These are phyloP conservation scores for Telfairia occidentalis DNA, from an alignment of 331 rosid genomes.

Conservation along the genomic window DNA sequence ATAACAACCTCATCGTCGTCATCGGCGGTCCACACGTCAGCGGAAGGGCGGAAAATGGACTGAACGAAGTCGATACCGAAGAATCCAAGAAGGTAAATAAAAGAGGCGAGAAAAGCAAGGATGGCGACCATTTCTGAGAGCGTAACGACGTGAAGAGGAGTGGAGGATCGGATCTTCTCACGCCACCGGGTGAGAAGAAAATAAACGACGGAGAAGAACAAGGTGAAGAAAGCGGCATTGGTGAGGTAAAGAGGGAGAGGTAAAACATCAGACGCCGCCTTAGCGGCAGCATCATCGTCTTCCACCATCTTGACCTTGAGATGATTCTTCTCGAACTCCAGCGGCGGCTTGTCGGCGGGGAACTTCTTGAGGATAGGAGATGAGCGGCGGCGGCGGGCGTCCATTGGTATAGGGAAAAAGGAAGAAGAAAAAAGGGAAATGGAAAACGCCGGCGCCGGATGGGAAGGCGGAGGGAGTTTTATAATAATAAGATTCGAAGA, in stretches of 20 bases:
- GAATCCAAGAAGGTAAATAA: constrained; percentile 14
- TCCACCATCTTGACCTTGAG: constrained; percentile 10
- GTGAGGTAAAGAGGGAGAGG: constrained; percentile 11
- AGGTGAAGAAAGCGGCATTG: constrained; percentile 15
- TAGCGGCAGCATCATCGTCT: not conserved
- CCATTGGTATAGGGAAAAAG: no score
- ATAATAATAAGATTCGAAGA: not conserved
- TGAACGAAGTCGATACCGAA: constrained; percentile 18
- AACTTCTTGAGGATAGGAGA: not conserved
- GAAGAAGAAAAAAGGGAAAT: not conserved
- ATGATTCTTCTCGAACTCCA: not conserved
- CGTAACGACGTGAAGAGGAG: constrained; percentile 18
- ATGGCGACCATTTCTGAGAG: constrained; percentile 14
- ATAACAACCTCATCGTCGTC: constrained; percentile 11
- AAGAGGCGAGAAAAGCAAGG: constrained; percentile 5
- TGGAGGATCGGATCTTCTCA: constrained; percentile 16
- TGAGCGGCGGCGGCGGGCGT: constrained; percentile 8
- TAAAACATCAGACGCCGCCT: constrained; percentile 8
- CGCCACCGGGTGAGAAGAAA: constrained; percentile 17
- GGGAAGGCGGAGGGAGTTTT: not conserved
- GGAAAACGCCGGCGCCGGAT: constrained; percentile 14
- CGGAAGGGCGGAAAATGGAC: constrained; percentile 16
- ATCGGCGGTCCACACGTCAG: constrained; percentile 10
- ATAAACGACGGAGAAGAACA: constrained; percentile 18
- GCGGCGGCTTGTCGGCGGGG: not conserved